phyloP scores from a whole-genome alignment of 805 yeast species.

The Cyberlindnera suaveolens region DNA sequence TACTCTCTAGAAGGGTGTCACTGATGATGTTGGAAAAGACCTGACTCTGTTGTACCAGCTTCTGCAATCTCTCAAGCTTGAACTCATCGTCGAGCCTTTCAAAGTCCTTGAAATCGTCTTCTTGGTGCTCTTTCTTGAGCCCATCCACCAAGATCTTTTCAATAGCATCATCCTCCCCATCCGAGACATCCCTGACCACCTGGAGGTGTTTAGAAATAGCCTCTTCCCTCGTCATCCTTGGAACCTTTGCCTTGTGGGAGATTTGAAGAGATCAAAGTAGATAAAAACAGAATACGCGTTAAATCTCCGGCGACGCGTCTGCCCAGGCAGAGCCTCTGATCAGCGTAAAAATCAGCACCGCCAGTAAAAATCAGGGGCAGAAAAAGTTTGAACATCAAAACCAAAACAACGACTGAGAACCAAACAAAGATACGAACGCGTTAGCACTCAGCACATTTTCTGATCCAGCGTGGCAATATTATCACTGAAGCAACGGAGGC shows the following conservation, averaged over 20 bases:
- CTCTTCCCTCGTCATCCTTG: background rate
- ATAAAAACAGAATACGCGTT: too few relatives aligned
- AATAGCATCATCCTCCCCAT: slow-evolving; percentile 17
- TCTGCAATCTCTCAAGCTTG: slow-evolving; percentile 62
- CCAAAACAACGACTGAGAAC: background rate
- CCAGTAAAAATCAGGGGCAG: background rate
- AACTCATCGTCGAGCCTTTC: slow-evolving; percentile 43
- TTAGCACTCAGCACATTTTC: too few relatives aligned
- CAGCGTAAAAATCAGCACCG: slow-evolving; percentile 14
- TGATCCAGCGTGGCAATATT: too few relatives aligned
- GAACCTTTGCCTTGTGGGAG: too few relatives aligned
- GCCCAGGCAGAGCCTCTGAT: too few relatives aligned
- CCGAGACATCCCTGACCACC: background rate
- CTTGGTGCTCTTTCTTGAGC: slow-evolving; percentile 5
- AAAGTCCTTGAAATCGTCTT: slow-evolving; percentile 18
- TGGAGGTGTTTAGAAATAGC: background rate
- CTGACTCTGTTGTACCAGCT: slow-evolving; percentile 80
- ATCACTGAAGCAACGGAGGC: too few relatives aligned
- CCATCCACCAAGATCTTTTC: slow-evolving; percentile 12
- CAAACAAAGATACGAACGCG: background rate
- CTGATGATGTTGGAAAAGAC: slow-evolving; percentile 83
- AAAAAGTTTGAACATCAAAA: slow-evolving; percentile 5
- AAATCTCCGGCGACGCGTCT: too few relatives aligned
- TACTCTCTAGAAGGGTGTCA: slow-evolving; percentile 57
- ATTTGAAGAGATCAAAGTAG: too few relatives aligned